These are phyloP conservation scores for Dittrichia graveolens DNA, from an alignment of 129 eudicot species.

Conservation along the genomic window DNA sequence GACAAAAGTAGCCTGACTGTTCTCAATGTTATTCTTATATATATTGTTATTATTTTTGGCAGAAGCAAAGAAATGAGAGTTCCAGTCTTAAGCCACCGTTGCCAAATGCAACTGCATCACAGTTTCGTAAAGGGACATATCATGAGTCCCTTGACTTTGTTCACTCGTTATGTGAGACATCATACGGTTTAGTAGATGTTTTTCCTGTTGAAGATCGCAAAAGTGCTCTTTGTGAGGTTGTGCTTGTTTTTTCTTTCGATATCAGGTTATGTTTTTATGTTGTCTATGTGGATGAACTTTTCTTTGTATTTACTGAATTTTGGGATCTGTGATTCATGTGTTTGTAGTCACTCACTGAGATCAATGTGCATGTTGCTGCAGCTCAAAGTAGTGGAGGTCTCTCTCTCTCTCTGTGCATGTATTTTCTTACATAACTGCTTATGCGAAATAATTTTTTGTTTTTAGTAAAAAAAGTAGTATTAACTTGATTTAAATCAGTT, in stretches of 20 bases:
- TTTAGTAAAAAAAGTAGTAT: no score
- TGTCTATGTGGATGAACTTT: constrained; percentile 4
- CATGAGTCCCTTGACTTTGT: constrained; percentile 94
- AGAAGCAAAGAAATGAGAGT: constrained; percentile 73
- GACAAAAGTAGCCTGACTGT: constrained; percentile 11
- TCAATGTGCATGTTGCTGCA: constrained; percentile 73
- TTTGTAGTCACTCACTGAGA: constrained; percentile 90
- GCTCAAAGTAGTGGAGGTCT: constrained; percentile 94
- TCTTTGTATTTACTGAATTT: constrained; percentile 30
- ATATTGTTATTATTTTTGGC: constrained; percentile 36
- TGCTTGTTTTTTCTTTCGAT: constrained; percentile 18
- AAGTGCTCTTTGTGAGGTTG: constrained; percentile 96
- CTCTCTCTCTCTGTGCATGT: constrained; percentile 17
- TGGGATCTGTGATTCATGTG: constrained; percentile 39
- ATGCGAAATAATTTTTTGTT: no score
- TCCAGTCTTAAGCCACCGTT: constrained; percentile 80
- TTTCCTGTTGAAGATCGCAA: constrained; percentile 98
- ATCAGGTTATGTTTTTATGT: constrained; percentile 13
- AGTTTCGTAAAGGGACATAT: constrained; percentile 94
- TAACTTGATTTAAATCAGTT: background rate
- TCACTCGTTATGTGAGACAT: constrained; percentile 87
- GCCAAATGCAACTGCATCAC: constrained; percentile 72
- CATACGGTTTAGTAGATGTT: constrained; percentile 94
- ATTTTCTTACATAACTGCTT: background rate
- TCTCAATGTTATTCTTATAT: constrained; percentile 10